Conservation (phyloP, 129 eudicot genomes). For the Solidago caesia region DNA sequence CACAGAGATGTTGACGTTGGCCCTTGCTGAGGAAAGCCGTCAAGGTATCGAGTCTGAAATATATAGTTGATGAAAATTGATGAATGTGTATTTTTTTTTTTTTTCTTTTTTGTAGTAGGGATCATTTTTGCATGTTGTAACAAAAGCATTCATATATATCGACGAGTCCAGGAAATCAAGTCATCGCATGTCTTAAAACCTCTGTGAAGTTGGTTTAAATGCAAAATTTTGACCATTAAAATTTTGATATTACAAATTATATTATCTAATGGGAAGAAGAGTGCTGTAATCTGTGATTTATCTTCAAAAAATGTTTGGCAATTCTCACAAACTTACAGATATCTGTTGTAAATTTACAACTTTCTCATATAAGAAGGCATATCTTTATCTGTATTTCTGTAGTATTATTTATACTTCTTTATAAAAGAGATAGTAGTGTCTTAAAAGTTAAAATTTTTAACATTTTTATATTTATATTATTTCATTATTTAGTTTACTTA, state of each 20-base stretch:
- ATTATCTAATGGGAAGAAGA: neutral
- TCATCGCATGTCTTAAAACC: neutral
- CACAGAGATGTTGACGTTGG: conserved; percentile 87
- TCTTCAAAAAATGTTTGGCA: too few species aligned
- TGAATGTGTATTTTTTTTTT: conserved; percentile 5
- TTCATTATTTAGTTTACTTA: too few species aligned
- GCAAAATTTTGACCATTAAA: neutral
- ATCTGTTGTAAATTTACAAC: too few species aligned
- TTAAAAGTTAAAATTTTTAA: too few species aligned
- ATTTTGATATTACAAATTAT: neutral
- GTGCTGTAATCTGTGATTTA: neutral
- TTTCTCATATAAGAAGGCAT: too few species aligned
- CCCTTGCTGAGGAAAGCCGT: conserved; percentile 75
- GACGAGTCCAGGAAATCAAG: neutral
- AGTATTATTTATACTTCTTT: too few species aligned
- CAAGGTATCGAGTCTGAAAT: conserved; percentile 41
- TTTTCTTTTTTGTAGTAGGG: neutral
- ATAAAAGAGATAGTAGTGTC: too few species aligned
- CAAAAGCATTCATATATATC: neutral
- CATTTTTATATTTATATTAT: too few species aligned
- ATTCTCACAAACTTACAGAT: too few species aligned
- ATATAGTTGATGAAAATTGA: neutral
- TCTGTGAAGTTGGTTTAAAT: neutral
- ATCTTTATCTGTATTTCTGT: too few species aligned
- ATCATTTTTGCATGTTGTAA: neutral